Percentiles rank a stretch among this genome's conserved stretches.
phyloP scores from a whole-genome alignment of 768 basidiomycete species.

The Mycena rebaudengoi region DNA sequence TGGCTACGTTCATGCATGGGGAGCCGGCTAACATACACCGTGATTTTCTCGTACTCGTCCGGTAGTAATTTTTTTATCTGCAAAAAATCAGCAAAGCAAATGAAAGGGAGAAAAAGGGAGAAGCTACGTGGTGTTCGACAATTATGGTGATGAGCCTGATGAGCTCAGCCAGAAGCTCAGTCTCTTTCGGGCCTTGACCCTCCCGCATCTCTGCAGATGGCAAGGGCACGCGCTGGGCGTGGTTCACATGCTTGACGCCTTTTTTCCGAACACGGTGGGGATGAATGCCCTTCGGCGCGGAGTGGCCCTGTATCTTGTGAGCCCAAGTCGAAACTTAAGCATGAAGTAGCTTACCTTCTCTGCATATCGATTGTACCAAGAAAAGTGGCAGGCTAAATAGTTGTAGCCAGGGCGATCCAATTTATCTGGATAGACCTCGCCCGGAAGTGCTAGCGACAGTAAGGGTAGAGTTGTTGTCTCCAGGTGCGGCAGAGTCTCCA shows the following conservation, averaged over 20 bases:
- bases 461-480: background rate
- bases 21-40: conserved; percentile 10
- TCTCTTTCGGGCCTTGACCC: background rate
- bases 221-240: background rate
- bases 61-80: conserved; percentile 13
- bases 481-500: background rate
- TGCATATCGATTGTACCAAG: background rate
- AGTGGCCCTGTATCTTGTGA: background rate
- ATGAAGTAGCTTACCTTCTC: background rate
- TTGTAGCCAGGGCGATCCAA: background rate
- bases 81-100: too few species aligned
- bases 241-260: background rate
- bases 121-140: background rate
- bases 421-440: background rate
- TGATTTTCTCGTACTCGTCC: conserved; percentile 14
- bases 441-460: background rate
- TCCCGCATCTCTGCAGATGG: background rate
- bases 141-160: background rate
- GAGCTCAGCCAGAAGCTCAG: background rate
- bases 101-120: background rate
- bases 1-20: conserved; percentile 1
- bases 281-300: background rate
- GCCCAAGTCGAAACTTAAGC: too few species aligned
- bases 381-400: background rate
- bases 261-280: background rate